phyloP scores from a whole-genome alignment of 148 eudicot species.

The Cornus controversa region DNA sequence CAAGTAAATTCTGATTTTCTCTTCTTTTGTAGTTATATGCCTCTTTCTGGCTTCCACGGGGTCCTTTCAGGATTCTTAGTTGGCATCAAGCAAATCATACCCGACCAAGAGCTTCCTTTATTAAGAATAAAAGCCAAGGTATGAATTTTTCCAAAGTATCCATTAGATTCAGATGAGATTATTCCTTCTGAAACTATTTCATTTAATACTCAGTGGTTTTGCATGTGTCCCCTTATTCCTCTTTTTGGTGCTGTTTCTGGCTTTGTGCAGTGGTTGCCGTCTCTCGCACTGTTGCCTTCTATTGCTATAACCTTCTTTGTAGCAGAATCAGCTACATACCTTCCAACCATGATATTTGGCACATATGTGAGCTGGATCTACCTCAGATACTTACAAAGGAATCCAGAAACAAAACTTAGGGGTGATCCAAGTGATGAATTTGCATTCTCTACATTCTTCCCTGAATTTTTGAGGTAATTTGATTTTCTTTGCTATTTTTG shows the following conservation, averaged over 20 bases:
- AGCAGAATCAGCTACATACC: conserved; percentile 63
- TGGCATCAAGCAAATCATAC: conserved; percentile 91
- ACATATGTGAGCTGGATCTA: conserved; percentile 93
- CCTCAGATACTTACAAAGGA: conserved; percentile 84
- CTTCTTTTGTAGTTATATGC: conserved; percentile 64
- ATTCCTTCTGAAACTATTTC: neutral
- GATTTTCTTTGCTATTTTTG: neutral
- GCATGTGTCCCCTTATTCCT: neutral
- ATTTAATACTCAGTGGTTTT: neutral
- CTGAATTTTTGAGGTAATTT: conserved; percentile 71
- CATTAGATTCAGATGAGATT: neutral
- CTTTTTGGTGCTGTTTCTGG: neutral
- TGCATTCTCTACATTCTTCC: conserved; percentile 88
- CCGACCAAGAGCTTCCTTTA: conserved; percentile 81
- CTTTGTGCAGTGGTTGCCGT: conserved; percentile 92
- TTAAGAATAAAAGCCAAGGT: conserved; percentile 85
- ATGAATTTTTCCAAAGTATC: conserved; percentile 12
- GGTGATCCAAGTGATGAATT: conserved; percentile 99
- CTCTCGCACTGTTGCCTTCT: conserved; percentile 56
- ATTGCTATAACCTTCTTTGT: conserved; percentile 63
- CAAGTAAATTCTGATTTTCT: conserved; percentile 14
- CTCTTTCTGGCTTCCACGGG: conserved; percentile 93
- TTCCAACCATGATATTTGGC: conserved; percentile 81
- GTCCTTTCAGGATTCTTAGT: conserved; percentile 85
- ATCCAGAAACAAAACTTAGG: conserved; percentile 74